Evolutionary conservation across 345 rosid genomes (phyloP).

Genomic region (Murraya koenigii): DNA sequence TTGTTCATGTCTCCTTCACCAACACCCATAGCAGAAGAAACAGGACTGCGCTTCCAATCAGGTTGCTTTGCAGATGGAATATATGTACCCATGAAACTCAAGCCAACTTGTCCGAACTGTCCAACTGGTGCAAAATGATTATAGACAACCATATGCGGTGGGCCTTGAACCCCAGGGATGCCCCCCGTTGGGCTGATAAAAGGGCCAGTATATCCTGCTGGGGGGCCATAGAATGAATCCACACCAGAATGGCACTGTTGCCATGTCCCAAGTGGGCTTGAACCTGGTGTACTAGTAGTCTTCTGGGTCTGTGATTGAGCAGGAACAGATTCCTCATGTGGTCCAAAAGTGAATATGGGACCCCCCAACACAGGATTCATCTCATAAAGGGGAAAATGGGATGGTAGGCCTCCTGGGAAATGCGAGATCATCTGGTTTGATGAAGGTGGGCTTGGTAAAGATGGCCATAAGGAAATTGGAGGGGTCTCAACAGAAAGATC

Average conservation of each 20-base stretch:
- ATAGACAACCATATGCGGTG: constrained; percentile 93
- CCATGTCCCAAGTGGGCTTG: constrained; percentile 75
- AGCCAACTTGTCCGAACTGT: constrained; percentile 90
- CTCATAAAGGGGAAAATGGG: constrained; percentile 88
- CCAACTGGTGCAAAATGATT: constrained; percentile 99
- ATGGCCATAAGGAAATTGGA: constrained; percentile 85
- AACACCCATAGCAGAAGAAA: constrained; percentile 51
- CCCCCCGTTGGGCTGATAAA: constrained; percentile 86
- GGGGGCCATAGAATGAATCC: constrained; percentile 90
- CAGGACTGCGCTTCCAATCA: constrained; percentile 87
- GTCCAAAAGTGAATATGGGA: constrained; percentile 87
- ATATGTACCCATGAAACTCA: constrained; percentile 94
- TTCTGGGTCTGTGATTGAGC: constrained; percentile 75
- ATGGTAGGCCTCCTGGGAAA: constrained; percentile 74
- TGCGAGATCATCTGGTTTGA: constrained; percentile 80
- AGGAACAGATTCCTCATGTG: constrained; percentile 70
- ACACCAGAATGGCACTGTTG: constrained; percentile 81
- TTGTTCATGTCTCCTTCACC: constrained; percentile 65
- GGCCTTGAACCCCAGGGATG: constrained; percentile 87
- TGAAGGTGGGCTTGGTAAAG: constrained; percentile 70
- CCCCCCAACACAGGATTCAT: constrained; percentile 89
- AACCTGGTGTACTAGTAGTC: constrained; percentile 52
- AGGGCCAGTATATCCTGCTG: constrained; percentile 83
- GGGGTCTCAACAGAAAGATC: constrained; percentile 92
- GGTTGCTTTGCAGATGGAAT: constrained; percentile 92